Evolutionary conservation across 2,329 filamentous ascomycete species (phyloP), one percentile per base, ranked within the genome.

Genomic region (Amauroascus niger): DNA sequence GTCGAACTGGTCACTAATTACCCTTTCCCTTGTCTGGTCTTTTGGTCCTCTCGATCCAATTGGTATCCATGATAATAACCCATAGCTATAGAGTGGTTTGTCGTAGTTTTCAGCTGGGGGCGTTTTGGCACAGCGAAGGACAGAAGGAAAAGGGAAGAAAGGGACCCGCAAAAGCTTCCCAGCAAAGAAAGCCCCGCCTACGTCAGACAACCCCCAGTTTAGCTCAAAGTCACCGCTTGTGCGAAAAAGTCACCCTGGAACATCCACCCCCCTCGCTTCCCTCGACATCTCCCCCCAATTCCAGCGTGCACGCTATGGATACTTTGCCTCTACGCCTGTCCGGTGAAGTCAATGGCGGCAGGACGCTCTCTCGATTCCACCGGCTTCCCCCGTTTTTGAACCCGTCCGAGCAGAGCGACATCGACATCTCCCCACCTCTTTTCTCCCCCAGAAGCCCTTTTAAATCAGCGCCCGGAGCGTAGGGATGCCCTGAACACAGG

Each of bases 141-240:
- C 16, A n/a, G n/a, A n/a, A n/a, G n/a, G n/a, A n/a, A n/a, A n/a
- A n/a, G n/a, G n/a, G n/a, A n/a, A n/a, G n/a, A n/a, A n/a, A n/a
- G n/a, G n/a, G n/a, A n/a, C n/a, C 4, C 22, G 47, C 6, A 50
- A 41, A 41, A 40, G 48, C 35, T 32, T n/a, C 37, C 22, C n/a
- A 24, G 3, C 47, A n/a, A 8, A 33, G 18, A 49, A 24, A 33
- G 55, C 55, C 55, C 53, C 49, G 53, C 49, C 56, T 55, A 57
- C 56, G 56, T 57, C 56, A 57, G 53, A 55, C 28, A 45, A 35
- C 39, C 22, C 39, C n/a, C n/a, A n/a, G 33, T 47, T 48, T 41
- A 53, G 51, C 51, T 53, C 32, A 48, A 48, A 52, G 49, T 52
- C 49, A 45, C 43, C n/a, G 7, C 32, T 28, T n/a, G 6, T n/a